A percentile compares a stretch with the other conserved stretches of the same genome.
Evolutionary conservation across 2,329 filamentous ascomycete species (phyloP).

Genomic region (Fusarium oligoseptatum): DNA sequence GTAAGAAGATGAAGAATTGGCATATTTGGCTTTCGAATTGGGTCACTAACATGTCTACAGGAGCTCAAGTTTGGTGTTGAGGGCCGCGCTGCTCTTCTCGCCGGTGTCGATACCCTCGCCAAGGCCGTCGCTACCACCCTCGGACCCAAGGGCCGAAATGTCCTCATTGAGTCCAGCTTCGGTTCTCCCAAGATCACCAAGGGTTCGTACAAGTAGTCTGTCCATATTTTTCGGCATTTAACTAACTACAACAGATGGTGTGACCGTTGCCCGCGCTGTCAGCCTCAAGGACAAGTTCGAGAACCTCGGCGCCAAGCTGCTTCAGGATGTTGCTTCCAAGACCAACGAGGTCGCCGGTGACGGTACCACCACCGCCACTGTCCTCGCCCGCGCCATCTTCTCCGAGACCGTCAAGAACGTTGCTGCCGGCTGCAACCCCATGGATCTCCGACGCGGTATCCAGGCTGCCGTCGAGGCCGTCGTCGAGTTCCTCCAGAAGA

Average conservation of each 20-base stretch:
- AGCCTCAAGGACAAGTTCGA: slow-evolving; percentile 98
- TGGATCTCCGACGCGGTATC: slow-evolving; percentile 97
- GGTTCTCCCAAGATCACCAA: slow-evolving; percentile 99
- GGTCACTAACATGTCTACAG: slow-evolving; percentile 62
- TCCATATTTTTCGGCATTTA: background rate
- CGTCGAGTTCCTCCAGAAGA: slow-evolving; percentile 91
- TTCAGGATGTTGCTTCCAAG: slow-evolving; percentile 99
- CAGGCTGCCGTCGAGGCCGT: slow-evolving; percentile 96
- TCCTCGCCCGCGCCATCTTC: slow-evolving; percentile 97
- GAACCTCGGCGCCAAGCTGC: slow-evolving; percentile 95
- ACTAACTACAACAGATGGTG: slow-evolving; percentile 74
- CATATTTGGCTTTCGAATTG: background rate
- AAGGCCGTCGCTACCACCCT: slow-evolving; percentile 96
- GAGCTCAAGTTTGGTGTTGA: slow-evolving; percentile 99
- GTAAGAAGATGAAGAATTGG: slow-evolving; percentile 63
- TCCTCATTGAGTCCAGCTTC: slow-evolving; percentile 98
- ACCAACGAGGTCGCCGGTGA: slow-evolving; percentile 99
- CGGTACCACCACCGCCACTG: slow-evolving; percentile 97
- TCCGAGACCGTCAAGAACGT: slow-evolving; percentile 99
- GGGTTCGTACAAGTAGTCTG: slow-evolving; percentile 68
- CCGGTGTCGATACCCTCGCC: slow-evolving; percentile 96
- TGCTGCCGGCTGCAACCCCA: slow-evolving; percentile 98
- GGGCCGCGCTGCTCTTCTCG: slow-evolving; percentile 86
- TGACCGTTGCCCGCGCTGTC: slow-evolving; percentile 90
- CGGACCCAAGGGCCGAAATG: slow-evolving; percentile 97